Conservation (phyloP, 352 stramenopile genomes). For the Phytopythium kandeliae region DNA sequence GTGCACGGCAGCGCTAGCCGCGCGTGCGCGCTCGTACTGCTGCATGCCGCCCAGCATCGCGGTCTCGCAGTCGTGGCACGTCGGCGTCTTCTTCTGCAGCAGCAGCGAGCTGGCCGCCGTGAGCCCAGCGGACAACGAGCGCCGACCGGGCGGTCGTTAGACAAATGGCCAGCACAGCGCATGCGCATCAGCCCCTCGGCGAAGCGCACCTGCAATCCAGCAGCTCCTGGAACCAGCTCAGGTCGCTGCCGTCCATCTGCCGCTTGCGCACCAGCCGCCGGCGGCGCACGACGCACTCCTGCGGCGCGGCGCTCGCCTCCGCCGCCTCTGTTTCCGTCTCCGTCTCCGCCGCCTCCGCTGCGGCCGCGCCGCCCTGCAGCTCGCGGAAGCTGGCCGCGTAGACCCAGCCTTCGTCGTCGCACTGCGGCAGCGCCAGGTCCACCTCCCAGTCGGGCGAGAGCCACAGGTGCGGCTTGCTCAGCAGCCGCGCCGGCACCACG, state of each 20-base stretch:
- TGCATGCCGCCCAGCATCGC: constrained; percentile 43
- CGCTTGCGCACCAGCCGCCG: constrained; percentile 55
- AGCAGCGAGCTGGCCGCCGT: constrained; percentile 45
- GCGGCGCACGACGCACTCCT: constrained; percentile 35
- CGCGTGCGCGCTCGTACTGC: constrained; percentile 52
- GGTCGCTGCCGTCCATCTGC: constrained; percentile 62
- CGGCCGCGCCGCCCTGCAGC: constrained; percentile 15
- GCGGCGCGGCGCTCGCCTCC: constrained; percentile 1
- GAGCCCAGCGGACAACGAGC: too few relatives aligned
- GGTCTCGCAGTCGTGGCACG: constrained; percentile 68
- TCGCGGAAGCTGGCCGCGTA: constrained; percentile 40
- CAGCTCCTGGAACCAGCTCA: constrained; percentile 82
- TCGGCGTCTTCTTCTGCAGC: constrained; percentile 64
- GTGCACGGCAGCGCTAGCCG: too few relatives aligned
- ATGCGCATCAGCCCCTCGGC: too few relatives aligned
- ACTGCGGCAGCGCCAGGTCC: constrained; percentile 38
- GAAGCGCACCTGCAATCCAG: constrained; percentile 62
- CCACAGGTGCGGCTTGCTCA: constrained; percentile 74
- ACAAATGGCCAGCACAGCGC: too few relatives aligned
- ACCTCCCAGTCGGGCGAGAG: constrained; percentile 55
- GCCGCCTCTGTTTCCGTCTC: constrained; percentile 1
- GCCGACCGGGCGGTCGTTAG: too few relatives aligned
- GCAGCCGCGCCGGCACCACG: constrained; percentile 51
- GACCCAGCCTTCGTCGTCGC: constrained; percentile 67
- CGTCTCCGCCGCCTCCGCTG: not conserved